Evolutionary conservation across 805 yeast genomes (phyloP).

Genomic region (Kodamaea jinghongensis): DNA sequence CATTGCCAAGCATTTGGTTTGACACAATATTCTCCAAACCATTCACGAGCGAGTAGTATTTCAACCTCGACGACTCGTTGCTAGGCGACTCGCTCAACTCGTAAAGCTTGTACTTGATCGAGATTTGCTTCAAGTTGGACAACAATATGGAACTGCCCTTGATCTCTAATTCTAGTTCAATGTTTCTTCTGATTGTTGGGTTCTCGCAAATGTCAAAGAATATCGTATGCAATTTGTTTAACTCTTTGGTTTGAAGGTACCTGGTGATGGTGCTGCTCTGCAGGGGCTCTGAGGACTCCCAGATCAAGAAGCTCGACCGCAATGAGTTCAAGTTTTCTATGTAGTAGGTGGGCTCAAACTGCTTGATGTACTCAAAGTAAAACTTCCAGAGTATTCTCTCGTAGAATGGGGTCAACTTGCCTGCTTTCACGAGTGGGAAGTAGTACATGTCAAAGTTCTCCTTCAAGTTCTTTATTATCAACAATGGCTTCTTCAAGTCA

Average conservation of each 20-base stretch:
- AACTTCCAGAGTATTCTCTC: slow-evolving; percentile 43
- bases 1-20: slow-evolving; percentile 5
- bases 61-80: slow-evolving; percentile 11
- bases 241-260: slow-evolving; percentile 13
- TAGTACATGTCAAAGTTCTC: slow-evolving; percentile 24
- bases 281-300: slow-evolving; percentile 31
- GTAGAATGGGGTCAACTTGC: slow-evolving; percentile 31
- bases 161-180: slow-evolving; percentile 13
- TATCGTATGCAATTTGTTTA: slow-evolving; percentile 23
- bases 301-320: slow-evolving; percentile 32
- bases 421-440: slow-evolving; percentile 21
- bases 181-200: slow-evolving; percentile 13
- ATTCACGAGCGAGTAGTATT: slow-evolving; percentile 15
- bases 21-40: slow-evolving; percentile 13
- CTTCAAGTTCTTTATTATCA: slow-evolving; percentile 29
- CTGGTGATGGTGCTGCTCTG: slow-evolving; percentile 13
- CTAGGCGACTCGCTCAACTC: slow-evolving; percentile 13
- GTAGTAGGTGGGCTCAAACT: slow-evolving; percentile 21
- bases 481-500: slow-evolving; percentile 31
- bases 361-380: slow-evolving; percentile 31
- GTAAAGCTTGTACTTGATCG: slow-evolving; percentile 30
- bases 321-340: slow-evolving; percentile 20
- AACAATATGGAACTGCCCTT: slow-evolving; percentile 17
- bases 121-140: slow-evolving; percentile 30
- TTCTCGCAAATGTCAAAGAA: slow-evolving; percentile 24